Evolutionary conservation across 1,139 yeast species (phyloP).

Genomic region (Kodamaea plutei): DNA sequence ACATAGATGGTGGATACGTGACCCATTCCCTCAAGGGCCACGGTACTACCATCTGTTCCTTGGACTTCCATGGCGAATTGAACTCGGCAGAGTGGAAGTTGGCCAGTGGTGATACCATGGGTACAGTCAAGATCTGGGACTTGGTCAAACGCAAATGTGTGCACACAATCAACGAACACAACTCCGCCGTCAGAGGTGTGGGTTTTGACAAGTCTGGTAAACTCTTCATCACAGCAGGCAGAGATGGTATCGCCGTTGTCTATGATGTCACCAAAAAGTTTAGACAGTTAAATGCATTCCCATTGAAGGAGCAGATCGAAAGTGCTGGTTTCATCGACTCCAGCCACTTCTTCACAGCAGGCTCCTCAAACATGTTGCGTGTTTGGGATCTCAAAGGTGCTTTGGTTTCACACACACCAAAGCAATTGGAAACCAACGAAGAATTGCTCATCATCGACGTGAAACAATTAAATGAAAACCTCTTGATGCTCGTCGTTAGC

Average conservation of each 20-base stretch:
- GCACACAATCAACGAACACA: constrained; percentile 68
- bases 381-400: constrained; percentile 52
- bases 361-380: constrained; percentile 64
- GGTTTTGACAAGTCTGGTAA: constrained; percentile 56
- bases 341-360: constrained; percentile 68
- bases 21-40: constrained; percentile 94
- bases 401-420: constrained; percentile 42
- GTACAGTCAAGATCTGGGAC: constrained; percentile 87
- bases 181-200: constrained; percentile 82
- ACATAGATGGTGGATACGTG: constrained; percentile 78
- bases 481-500: constrained; percentile 51
- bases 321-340: constrained; percentile 60
- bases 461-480: constrained; percentile 25
- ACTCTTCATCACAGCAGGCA: constrained; percentile 73
- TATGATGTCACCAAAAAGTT: constrained; percentile 50
- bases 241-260: constrained; percentile 75
- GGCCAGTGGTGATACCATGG: constrained; percentile 86
- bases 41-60: constrained; percentile 83
- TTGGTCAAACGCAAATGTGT: constrained; percentile 72
- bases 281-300: constrained; percentile 61
- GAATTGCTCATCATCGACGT: constrained; percentile 67
- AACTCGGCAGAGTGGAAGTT: constrained; percentile 73
- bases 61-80: constrained; percentile 68
- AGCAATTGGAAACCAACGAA: constrained; percentile 57
- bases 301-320: constrained; percentile 78